Percentiles rank a stretch among this genome's conserved stretches.
Evolutionary conservation across 495 filamentous ascomycete genomes (phyloP).

Genomic region (Aspergillus hancockii): DNA sequence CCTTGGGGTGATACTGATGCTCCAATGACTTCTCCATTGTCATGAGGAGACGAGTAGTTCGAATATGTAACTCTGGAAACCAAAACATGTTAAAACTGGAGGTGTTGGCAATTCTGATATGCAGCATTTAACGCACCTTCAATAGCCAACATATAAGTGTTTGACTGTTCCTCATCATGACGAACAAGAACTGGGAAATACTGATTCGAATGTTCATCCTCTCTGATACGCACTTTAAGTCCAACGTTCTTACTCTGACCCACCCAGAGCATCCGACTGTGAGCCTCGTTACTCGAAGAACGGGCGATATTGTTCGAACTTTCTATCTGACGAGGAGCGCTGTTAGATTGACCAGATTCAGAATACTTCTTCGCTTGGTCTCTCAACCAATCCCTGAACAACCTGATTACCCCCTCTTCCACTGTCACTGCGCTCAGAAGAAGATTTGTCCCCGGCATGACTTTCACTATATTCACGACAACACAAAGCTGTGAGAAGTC

Average conservation of each 20-base stretch:
- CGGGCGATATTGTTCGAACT: not conserved
- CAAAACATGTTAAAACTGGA: not conserved
- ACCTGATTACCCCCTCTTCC: slow-evolving; percentile 61
- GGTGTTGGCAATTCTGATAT: not conserved
- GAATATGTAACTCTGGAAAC: slow-evolving; percentile 58
- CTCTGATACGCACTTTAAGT: slow-evolving; percentile 54
- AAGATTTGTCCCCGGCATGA: slow-evolving; percentile 56
- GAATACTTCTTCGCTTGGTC: slow-evolving; percentile 28
- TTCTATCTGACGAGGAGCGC: not conserved
- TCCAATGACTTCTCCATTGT: slow-evolving; percentile 58
- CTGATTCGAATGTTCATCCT: slow-evolving; percentile 29
- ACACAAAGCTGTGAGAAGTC: slow-evolving; percentile 72
- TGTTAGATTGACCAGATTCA: not conserved
- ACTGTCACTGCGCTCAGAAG: slow-evolving; percentile 61
- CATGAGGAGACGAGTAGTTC: slow-evolving; percentile 58
- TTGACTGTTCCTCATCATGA: slow-evolving; percentile 56
- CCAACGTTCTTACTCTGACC: slow-evolving; percentile 56
- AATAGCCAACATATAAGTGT: slow-evolving; percentile 58
- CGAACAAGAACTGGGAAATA: slow-evolving; percentile 44
- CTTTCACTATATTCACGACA: slow-evolving; percentile 66
- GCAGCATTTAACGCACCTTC: slow-evolving; percentile 49
- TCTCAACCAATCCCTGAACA: slow-evolving; percentile 72
- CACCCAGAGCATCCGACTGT: slow-evolving; percentile 55
- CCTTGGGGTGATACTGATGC: slow-evolving; percentile 56
- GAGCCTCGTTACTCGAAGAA: slow-evolving; percentile 12